Conservation (phyloP, 495 filamentous ascomycete genomes). For the Penicillium lagena region DNA sequence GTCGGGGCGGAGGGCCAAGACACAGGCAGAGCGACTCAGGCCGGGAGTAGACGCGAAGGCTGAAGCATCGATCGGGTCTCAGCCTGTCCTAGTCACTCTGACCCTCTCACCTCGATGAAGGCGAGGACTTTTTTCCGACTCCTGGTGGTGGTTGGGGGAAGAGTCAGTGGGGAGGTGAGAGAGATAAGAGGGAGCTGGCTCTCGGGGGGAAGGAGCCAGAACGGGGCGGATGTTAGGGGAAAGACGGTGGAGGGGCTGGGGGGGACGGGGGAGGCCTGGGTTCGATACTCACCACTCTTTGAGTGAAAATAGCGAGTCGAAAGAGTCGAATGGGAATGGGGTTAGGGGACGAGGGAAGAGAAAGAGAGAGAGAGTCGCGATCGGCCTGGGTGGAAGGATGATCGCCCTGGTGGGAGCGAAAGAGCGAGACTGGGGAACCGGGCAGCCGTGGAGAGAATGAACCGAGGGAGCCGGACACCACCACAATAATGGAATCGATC, state of each 20-base stretch:
- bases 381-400: constrained; percentile 21
- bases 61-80: constrained; percentile 26
- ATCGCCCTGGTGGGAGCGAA: constrained; percentile 26
- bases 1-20: constrained; percentile 36
- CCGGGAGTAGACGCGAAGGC: constrained; percentile 18
- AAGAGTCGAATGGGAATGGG: too few relatives aligned
- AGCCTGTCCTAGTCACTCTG: constrained; percentile 16
- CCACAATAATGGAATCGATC: neutral
- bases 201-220: neutral
- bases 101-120: constrained; percentile 21
- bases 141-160: neutral
- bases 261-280: neutral
- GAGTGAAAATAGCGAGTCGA: too few relatives aligned
- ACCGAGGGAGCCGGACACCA: constrained; percentile 13
- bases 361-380: constrained; percentile 21
- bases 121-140: constrained; percentile 9
- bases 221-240: constrained; percentile 2
- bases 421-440: constrained; percentile 24
- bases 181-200: constrained; percentile 8
- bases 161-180: constrained; percentile 7
- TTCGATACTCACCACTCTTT: neutral
- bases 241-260: constrained; percentile 2
- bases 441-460: neutral
- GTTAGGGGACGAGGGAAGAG: constrained; percentile 3
- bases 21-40: constrained; percentile 19